Evolutionary conservation across 192 early-diverging fungal species (phyloP).

Genomic region (Thamnidium elegans): DNA sequence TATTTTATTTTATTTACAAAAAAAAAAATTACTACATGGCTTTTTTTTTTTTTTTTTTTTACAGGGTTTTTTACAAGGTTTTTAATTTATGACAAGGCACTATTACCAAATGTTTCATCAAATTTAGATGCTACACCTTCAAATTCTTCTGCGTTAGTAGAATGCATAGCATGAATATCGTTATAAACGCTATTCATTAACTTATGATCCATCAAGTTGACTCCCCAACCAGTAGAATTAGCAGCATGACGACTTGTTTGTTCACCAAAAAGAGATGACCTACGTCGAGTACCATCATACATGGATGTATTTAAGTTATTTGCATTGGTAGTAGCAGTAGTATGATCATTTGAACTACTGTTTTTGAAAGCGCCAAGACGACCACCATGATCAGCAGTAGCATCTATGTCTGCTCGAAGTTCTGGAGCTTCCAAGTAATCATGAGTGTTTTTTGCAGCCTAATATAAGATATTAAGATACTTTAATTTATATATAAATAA

Average conservation of each 20-base stretch:
- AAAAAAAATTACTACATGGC: neutral
- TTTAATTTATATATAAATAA: neutral
- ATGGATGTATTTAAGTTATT: no score
- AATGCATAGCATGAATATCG: conserved; percentile 16
- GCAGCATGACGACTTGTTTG: no score
- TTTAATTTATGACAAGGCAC: conserved; percentile 2
- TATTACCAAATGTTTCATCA: conserved; percentile 17
- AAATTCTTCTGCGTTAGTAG: neutral
- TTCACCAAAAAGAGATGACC: no score
- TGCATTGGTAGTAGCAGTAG: no score
- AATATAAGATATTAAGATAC: neutral
- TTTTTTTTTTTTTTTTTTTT: neutral
- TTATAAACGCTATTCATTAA: conserved; percentile 4
- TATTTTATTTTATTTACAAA: neutral
- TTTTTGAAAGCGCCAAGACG: no score
- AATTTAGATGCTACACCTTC: conserved; percentile 13
- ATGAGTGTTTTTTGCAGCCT: no score
- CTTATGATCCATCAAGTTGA: neutral
- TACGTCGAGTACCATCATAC: no score
- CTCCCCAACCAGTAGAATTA: no score
- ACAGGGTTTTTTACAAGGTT: neutral
- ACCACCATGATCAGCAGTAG: no score
- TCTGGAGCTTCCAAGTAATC: no score
- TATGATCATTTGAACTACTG: no score
- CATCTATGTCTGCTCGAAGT: no score